phyloP scores from a whole-genome alignment of 2,329 filamentous ascomycete species.

The Pestalotiopsis sp. region DNA sequence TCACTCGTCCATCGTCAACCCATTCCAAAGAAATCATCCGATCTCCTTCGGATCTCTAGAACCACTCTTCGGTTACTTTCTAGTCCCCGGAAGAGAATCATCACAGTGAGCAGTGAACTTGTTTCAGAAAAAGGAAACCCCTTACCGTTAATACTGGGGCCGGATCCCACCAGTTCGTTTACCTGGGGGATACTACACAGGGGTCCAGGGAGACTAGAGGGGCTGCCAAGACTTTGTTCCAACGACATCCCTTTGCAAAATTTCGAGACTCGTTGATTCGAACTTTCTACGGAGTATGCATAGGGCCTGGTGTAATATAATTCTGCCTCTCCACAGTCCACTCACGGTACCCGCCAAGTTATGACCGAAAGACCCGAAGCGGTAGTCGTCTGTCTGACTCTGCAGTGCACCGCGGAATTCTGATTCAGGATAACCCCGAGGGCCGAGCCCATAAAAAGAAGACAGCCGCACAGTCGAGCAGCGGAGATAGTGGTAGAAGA shows the following conservation, averaged over 20 bases:
- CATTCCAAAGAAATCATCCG: background rate
- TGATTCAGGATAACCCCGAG: background rate
- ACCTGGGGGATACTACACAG: background rate
- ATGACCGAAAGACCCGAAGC: background rate
- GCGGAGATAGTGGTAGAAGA: background rate
- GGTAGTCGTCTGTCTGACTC: background rate
- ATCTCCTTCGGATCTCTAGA: background rate
- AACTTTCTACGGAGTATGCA: background rate
- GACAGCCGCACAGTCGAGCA: background rate
- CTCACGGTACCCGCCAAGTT: background rate
- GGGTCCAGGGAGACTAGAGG: background rate
- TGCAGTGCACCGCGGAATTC: background rate
- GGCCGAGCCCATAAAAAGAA: background rate
- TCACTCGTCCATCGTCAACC: background rate
- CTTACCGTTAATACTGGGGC: slow-evolving; percentile 2
- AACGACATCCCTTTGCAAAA: background rate
- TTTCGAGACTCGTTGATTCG: background rate
- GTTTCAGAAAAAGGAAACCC: slow-evolving; percentile 4
- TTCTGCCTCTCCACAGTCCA: background rate
- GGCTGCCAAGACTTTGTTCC: slow-evolving; percentile 6
- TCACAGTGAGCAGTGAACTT: background rate
- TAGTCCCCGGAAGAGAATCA: background rate
- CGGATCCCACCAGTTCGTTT: background rate
- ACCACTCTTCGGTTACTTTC: background rate
- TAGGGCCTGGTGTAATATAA: background rate